A percentile compares a stretch with the other conserved stretches of the same genome.
Conservation (phyloP, 495 filamentous ascomycete genomes). For the Massariosphaeria phaeospora region DNA sequence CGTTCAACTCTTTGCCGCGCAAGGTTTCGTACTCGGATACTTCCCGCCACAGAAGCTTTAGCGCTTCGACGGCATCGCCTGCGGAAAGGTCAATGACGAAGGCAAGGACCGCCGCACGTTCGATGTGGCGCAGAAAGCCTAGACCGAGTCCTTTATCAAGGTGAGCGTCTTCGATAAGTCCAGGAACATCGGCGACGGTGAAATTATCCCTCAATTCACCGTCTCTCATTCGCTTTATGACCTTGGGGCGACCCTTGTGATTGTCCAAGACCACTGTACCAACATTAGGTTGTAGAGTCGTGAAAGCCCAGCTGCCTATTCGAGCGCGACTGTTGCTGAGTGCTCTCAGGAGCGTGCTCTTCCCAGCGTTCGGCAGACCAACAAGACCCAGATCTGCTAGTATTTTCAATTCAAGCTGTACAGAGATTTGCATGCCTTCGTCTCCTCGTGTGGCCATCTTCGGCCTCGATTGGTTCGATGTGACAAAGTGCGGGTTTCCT, state of each 20-base stretch:
- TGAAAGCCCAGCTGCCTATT: constrained; percentile 94
- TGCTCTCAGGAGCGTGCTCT: constrained; percentile 84
- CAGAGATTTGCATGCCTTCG: constrained; percentile 63
- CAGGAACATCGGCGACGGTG: constrained; percentile 94
- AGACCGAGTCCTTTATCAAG: constrained; percentile 87
- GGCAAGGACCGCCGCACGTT: constrained; percentile 84
- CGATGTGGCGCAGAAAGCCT: constrained; percentile 88
- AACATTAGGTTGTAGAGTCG: constrained; percentile 87
- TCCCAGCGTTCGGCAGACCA: constrained; percentile 92
- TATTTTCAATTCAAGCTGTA: constrained; percentile 90
- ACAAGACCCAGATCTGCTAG: constrained; percentile 93
- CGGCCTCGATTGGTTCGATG: constrained; percentile 61
- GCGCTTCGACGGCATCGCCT: constrained; percentile 69
- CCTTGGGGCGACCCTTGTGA: constrained; percentile 61
- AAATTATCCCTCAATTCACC: constrained; percentile 63
- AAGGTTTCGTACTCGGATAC: constrained; percentile 79
- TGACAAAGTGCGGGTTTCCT: constrained; percentile 88
- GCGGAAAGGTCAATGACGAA: constrained; percentile 86
- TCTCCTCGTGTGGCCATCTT: constrained; percentile 87
- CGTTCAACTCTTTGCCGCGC: constrained; percentile 52
- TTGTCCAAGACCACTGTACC: constrained; percentile 91
- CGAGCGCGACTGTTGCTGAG: constrained; percentile 79
- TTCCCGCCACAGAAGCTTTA: constrained; percentile 83
- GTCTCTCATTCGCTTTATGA: constrained; percentile 30
- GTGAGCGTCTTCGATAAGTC: constrained; percentile 84